A percentile compares a stretch with the other conserved stretches of the same genome.
These are phyloP conservation scores for Viridothelium virens DNA, from an alignment of 495 filamentous ascomycete species.

Conservation along the genomic window DNA sequence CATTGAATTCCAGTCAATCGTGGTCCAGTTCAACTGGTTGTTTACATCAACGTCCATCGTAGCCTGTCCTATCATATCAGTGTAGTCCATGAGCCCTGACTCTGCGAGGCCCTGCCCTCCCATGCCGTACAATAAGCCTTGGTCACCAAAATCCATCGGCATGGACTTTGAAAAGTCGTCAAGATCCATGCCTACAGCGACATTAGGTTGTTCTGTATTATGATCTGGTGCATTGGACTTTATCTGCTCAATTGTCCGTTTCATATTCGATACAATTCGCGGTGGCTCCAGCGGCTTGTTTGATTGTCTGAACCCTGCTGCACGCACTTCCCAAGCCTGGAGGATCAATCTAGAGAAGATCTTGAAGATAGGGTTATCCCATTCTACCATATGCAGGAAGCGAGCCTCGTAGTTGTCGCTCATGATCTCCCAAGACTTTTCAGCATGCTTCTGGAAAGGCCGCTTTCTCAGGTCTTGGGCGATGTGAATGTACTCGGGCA, in stretches of 20 bases:
- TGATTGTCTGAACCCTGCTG: neutral
- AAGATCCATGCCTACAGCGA: neutral
- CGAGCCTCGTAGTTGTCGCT: slow-evolving; percentile 45
- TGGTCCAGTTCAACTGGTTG: neutral
- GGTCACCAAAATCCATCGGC: neutral
- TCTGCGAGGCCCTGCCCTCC: neutral
- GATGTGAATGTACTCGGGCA: slow-evolving; percentile 47
- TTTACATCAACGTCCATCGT: neutral
- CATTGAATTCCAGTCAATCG: neutral
- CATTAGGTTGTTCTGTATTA: neutral
- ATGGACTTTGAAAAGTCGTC: neutral
- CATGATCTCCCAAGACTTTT: slow-evolving; percentile 43
- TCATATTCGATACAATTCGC: neutral
- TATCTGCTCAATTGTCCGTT: neutral
- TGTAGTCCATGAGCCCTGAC: neutral
- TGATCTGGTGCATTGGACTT: neutral
- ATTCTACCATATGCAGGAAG: slow-evolving; percentile 19
- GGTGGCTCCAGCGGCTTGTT: neutral
- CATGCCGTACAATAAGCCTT: neutral
- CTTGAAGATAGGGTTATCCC: slow-evolving; percentile 35
- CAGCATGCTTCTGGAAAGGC: slow-evolving; percentile 32
- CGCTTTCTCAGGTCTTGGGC: slow-evolving; percentile 40
- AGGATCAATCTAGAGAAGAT: slow-evolving; percentile 42
- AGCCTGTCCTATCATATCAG: neutral
- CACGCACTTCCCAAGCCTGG: slow-evolving; percentile 39